Evolutionary conservation across 129 eudicot genomes (phyloP).

Genomic region (Pulicaria dysenterica): DNA sequence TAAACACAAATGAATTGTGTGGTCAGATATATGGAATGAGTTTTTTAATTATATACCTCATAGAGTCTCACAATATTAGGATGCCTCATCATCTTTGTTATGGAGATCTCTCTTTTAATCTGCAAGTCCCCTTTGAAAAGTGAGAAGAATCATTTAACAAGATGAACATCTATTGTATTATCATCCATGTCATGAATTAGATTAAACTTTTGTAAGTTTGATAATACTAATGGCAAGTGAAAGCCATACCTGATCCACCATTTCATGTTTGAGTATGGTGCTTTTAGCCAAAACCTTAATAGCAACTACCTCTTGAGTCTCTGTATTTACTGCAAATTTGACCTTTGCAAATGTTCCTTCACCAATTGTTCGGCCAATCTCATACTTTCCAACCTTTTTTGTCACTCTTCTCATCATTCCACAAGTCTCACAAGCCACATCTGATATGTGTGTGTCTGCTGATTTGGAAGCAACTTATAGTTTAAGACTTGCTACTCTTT

Average conservation of each 20-base stretch:
- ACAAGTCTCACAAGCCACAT: constrained; percentile 31
- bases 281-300: constrained; percentile 81
- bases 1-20: not conserved
- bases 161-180: too few relatives aligned
- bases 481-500: too few relatives aligned
- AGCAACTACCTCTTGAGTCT: constrained; percentile 84
- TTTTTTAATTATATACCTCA: constrained; percentile 63
- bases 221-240: not conserved
- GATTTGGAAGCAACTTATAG: too few relatives aligned
- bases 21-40: not conserved
- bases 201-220: not conserved
- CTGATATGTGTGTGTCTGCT: too few relatives aligned
- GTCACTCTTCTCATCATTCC: constrained; percentile 49
- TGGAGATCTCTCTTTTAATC: constrained; percentile 97
- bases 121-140: constrained; percentile 49
- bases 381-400: constrained; percentile 86
- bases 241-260: constrained; percentile 90
- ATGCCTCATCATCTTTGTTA: constrained; percentile 99
- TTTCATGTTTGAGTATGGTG: constrained; percentile 85
- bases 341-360: constrained; percentile 98
- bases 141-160: not conserved
- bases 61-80: constrained; percentile 88
- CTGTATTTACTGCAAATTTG: constrained; percentile 70
- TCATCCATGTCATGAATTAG: too few relatives aligned
- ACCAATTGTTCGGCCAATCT: constrained; percentile 86